A percentile compares a stretch with the other conserved stretches of the same genome.
These are phyloP conservation scores for Cercospora sp. DNA, from an alignment of 2,329 filamentous ascomycete genomes.

Conservation along the genomic window DNA sequence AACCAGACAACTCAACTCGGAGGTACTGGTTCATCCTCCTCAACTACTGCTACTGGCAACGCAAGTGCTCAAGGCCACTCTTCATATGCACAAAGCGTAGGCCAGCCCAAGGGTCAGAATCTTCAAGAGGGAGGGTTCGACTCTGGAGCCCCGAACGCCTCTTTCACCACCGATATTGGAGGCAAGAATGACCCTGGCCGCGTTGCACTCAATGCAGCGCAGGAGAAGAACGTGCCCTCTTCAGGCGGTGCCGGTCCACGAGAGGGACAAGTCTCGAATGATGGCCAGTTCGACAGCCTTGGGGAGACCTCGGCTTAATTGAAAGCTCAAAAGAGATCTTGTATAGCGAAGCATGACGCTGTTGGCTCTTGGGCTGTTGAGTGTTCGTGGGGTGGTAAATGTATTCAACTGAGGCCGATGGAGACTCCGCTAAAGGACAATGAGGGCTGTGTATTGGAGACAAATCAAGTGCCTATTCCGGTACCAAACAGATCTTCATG, in stretches of 20 bases:
- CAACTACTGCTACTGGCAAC: slow-evolving; percentile 36
- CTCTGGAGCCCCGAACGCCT: slow-evolving; percentile 49
- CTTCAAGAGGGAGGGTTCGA: slow-evolving; percentile 37
- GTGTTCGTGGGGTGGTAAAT: background rate
- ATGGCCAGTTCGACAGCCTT: slow-evolving; percentile 29
- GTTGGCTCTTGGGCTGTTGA: background rate
- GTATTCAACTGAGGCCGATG: background rate
- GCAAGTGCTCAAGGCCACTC: background rate
- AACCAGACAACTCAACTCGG: background rate
- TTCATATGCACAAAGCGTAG: background rate
- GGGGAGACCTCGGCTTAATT: slow-evolving; percentile 8
- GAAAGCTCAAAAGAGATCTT: background rate
- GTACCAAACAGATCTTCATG: background rate
- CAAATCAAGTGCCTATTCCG: background rate
- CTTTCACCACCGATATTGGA: slow-evolving; percentile 56
- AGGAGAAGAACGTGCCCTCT: slow-evolving; percentile 39
- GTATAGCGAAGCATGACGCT: background rate
- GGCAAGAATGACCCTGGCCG: slow-evolving; percentile 58
- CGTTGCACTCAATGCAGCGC: slow-evolving; percentile 42
- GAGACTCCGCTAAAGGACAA: background rate
- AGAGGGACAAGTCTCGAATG: slow-evolving; percentile 22
- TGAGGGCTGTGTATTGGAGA: background rate
- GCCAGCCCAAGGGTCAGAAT: slow-evolving; percentile 34
- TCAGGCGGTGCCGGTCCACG: slow-evolving; percentile 37
- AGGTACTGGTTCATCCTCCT: background rate